Evolutionary conservation across 495 filamentous ascomycete genomes (phyloP), one percentile per base, ranked within the genome.

Genomic region (Bathelium albidoporum): DNA sequence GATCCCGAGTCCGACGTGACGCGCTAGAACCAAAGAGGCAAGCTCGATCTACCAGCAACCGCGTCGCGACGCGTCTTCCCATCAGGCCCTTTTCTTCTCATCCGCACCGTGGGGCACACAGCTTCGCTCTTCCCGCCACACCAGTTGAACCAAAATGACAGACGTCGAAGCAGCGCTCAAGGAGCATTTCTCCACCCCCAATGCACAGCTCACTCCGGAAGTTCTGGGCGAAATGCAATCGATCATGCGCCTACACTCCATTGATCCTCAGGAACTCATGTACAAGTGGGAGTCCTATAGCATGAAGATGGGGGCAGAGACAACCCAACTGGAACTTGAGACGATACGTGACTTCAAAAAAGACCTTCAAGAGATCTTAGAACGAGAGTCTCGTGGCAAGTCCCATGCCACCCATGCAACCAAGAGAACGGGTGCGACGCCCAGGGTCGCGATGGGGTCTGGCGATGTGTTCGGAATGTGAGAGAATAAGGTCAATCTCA

Each of bases 211-310:
- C 11, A 80, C 86, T 53, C 77, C 85, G 61, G 90, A 95, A 74
- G 80, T 96, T 58, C 75, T 88, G 43, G 75, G 79, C 24, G 93
- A 96, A 73, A 78, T 98, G 44, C 81, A 85, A 69, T 91, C 88
- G 31, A 95, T 96, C 67, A 82, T 94, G 73, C 85, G 86, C 59
- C 77, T 97, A 20, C 89, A 96, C 73, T 80, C 82, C 22, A 81
- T 96, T 62, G 78, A 82, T 32, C 79, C 83, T 29, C 83, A 96
- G 71, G 93, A 98, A 68, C 79, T 97, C 20, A 96, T 88, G 72
- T 97, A 86, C 83, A 96, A 97, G 82, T 98, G 94, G 94, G 93
- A 98, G 70, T 90, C 90, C 0, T 97, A 96, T 79, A 88, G 85
- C 71, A 87, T 98, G 68, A 96, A 92, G 76, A 94, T 97, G 89